phyloP scores from a whole-genome alignment of 192 early-diverging fungal species.

The Backusella tarrabulga region DNA sequence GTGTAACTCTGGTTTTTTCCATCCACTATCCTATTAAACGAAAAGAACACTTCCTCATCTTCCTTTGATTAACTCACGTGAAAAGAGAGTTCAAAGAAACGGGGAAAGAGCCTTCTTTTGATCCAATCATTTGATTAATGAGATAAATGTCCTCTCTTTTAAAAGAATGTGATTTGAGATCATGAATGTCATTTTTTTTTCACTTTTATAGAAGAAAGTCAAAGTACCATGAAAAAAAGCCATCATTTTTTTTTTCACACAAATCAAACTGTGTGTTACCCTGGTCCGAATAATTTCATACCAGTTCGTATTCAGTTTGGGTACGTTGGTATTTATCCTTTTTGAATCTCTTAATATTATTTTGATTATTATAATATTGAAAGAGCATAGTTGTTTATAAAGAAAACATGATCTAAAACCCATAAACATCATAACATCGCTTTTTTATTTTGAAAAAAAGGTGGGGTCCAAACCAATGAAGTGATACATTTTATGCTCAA shows the following conservation, averaged over 20 bases:
- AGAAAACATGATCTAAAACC: too few species aligned
- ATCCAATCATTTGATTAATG: background rate
- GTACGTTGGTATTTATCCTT: background rate
- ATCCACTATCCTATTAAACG: background rate
- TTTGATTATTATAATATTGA: background rate
- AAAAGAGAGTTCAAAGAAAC: background rate
- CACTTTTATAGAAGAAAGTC: background rate
- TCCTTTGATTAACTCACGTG: background rate
- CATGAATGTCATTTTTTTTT: background rate
- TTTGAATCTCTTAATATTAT: background rate
- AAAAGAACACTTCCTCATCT: background rate
- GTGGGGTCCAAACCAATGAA: background rate
- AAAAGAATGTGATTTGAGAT: background rate
- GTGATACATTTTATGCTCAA: background rate
- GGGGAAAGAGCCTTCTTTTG: background rate
- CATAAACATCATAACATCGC: too few species aligned
- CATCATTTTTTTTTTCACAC: slow-evolving; percentile 1
- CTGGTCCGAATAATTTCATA: background rate
- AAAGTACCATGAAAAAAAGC: background rate
- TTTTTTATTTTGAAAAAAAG: too few species aligned
- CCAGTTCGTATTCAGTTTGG: background rate
- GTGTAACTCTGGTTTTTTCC: background rate
- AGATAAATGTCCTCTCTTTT: background rate
- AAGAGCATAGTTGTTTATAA: background rate
- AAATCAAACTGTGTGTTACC: background rate